Base-by-base conservation (phyloP, 495 filamentous ascomycete genomes). In the Penicillium simplicissimum region DNA sequence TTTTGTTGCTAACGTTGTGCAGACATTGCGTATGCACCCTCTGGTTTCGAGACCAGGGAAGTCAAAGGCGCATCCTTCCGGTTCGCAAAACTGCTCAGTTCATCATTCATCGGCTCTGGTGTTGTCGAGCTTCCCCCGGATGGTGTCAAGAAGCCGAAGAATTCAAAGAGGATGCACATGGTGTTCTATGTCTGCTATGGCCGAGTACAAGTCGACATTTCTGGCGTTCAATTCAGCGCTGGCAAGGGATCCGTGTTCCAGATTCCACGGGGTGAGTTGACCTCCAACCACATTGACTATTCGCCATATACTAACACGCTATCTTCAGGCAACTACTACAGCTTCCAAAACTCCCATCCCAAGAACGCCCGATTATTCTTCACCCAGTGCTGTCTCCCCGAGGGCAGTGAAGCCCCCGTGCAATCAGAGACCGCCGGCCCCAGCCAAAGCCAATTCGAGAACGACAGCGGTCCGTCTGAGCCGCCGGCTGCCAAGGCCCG, bases 141-240 rank as follows among this genome's bases (percentile, higher is more conserved):
- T 4, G 87, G 87, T 17, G 81, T 87, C 52, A 98, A 98, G 82
- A 83, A 88, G 63, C 83, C 86, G 17, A 98, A 98, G 80, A 97
- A 96, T 67, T 87, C 88, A 5, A 84, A 94, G 55, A 91, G 89
- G 74, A 96, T 96, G 89, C 92, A 96, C 64, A 91, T 98, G 88
- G 88, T 89, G 0, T 97, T 98, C 70, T 97, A 95, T 71, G 89
- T 98, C 34, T 85, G 89, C 59, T 73, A 80, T 21, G 95, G 95
- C 8, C 83, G 86, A 52, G 92, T 96, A 37, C 87, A 85, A 51
- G 84, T 98, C 13, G 89, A 90, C 61, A 76, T 82, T 9, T 79
- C 79, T 1, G 88, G 89, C n/a, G 90, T 86, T n/a, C 80, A 80
- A 63, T 97, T 97, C 70, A 83, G 87, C 60, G 90, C 96, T 59